phyloP scores from a whole-genome alignment of 495 filamentous ascomycete genomes.

The Trichoderma asperelloides region DNA sequence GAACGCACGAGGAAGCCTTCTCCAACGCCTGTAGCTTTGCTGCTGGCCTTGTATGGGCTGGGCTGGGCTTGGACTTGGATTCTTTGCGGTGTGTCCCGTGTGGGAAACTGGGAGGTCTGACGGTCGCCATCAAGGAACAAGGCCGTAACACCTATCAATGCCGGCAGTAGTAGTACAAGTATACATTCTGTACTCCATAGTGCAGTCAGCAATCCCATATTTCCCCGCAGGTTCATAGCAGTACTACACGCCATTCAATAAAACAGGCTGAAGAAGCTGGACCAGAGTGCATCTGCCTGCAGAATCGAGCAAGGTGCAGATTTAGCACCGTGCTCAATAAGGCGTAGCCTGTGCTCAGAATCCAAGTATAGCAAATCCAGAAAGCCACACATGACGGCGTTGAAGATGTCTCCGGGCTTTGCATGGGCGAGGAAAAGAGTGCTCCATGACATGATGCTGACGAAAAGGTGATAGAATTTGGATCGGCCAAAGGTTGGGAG shows the following conservation, averaged over 20 bases:
- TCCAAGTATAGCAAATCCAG: background rate
- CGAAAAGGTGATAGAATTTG: background rate
- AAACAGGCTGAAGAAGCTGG: background rate
- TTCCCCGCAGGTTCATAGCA: background rate
- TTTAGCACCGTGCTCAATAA: background rate
- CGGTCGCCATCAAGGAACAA: background rate
- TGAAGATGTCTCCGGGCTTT: background rate
- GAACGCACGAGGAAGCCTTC: too few relatives aligned
- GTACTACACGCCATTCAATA: background rate
- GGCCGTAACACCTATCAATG: background rate
- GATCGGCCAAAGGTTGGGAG: background rate
- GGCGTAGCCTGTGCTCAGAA: background rate
- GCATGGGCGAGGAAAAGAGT: background rate
- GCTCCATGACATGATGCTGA: conserved; percentile 6
- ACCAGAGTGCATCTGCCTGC: background rate
- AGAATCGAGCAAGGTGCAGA: background rate
- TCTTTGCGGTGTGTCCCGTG: background rate
- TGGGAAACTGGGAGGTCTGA: too few relatives aligned
- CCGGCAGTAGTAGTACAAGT: background rate
- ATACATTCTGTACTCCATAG: too few relatives aligned
- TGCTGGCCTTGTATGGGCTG: too few relatives aligned
- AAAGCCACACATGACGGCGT: background rate
- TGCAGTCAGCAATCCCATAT: background rate
- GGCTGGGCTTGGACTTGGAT: background rate
- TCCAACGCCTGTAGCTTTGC: too few relatives aligned